Percentiles rank a stretch among this genome's conserved stretches.
Evolutionary conservation across 352 stramenopile genomes (phyloP).

Genomic region (Achlya hypogyna): DNA sequence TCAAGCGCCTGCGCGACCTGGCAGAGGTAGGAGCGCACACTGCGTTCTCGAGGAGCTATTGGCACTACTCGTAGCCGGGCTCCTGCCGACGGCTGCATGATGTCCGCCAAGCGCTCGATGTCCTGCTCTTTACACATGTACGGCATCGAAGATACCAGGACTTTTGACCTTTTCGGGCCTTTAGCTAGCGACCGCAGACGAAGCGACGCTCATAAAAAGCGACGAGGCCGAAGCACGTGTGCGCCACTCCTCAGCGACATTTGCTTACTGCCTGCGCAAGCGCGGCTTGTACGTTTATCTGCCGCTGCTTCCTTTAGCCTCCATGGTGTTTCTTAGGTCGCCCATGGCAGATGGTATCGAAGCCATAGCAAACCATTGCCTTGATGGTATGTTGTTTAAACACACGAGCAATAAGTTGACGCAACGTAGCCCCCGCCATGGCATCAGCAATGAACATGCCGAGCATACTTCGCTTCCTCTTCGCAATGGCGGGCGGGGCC

Average conservation of each 20-base stretch:
- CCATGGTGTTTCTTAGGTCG: not conserved
- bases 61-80: not conserved
- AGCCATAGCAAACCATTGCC: conserved; percentile 5
- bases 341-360: conserved; percentile 16
- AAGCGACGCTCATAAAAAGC: not conserved
- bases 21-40: not conserved
- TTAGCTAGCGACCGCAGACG: conserved; percentile 1
- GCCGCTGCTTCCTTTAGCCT: too few relatives aligned
- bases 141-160: not conserved
- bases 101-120: not conserved
- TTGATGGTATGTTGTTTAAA: not conserved
- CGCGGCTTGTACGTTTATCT: not conserved
- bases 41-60: not conserved
- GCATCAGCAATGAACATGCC: not conserved
- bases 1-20: not conserved
- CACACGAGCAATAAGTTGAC: not conserved
- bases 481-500: conserved; percentile 5
- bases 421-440: not conserved
- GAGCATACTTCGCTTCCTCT: not conserved
- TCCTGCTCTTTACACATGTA: conserved; percentile 20
- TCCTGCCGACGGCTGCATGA: not conserved
- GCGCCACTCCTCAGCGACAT: not conserved
- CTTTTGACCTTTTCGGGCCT: not conserved
- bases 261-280: conserved; percentile 14
- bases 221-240: not conserved